Conservation (phyloP, 2,329 filamentous ascomycete species). For the Epichloe baconii region DNA sequence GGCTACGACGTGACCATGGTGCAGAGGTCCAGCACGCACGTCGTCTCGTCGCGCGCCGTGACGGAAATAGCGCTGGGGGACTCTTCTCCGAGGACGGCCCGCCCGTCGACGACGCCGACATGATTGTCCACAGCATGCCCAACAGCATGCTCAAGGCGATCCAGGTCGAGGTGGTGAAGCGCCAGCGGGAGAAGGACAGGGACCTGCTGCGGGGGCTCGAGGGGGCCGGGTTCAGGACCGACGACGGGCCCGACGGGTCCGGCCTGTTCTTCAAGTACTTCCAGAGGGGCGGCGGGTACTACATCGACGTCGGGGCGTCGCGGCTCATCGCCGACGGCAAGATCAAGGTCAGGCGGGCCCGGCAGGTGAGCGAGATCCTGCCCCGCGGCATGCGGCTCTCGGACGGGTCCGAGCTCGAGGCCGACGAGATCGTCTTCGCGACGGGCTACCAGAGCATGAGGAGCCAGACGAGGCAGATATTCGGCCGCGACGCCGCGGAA, state of each 20-base stretch:
- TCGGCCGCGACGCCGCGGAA: slow-evolving; percentile 49
- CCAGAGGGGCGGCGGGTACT: slow-evolving; percentile 55
- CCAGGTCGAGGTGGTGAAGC: slow-evolving; percentile 30
- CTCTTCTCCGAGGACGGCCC: slow-evolving; percentile 40
- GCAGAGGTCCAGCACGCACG: slow-evolving; percentile 52
- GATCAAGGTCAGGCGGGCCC: slow-evolving; percentile 48
- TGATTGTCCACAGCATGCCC: slow-evolving; percentile 45
- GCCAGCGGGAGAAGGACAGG: slow-evolving; percentile 23
- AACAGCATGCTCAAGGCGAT: slow-evolving; percentile 45
- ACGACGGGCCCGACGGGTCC: slow-evolving; percentile 40
- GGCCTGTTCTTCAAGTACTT: slow-evolving; percentile 52
- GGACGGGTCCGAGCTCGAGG: slow-evolving; percentile 42
- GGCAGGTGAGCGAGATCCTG: slow-evolving; percentile 39
- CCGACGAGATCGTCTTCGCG: slow-evolving; percentile 50
- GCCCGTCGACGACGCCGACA: slow-evolving; percentile 52
- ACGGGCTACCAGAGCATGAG: slow-evolving; percentile 59
- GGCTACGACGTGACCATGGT: slow-evolving; percentile 58
- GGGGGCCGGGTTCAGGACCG: slow-evolving; percentile 47
- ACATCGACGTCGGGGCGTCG: slow-evolving; percentile 54
- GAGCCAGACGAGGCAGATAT: slow-evolving; percentile 44
- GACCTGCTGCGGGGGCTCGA: slow-evolving; percentile 30
- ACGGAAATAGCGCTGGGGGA: slow-evolving; percentile 36
- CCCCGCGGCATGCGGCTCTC: slow-evolving; percentile 31
- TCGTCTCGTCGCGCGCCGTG: slow-evolving; percentile 43
- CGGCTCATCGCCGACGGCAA: slow-evolving; percentile 49